Base-by-base conservation (phyloP, 305 asterid genomes). In the Ilex paraguariensis region DNA sequence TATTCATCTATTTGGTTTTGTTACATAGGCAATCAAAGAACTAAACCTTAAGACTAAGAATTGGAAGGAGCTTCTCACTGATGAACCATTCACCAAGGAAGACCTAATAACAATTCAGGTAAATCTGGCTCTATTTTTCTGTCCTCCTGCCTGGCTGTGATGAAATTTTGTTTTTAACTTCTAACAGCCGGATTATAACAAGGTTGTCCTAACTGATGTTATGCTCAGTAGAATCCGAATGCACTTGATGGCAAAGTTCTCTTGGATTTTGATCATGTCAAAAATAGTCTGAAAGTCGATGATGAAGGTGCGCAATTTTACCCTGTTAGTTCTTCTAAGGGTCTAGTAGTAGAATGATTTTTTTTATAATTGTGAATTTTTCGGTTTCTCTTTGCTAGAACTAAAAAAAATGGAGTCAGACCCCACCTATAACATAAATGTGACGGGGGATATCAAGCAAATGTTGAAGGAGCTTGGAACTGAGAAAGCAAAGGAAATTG, bases 31-130 rank as follows among this genome's bases (percentile, higher is more conserved):
- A 66, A 80, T 94, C 65, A 94, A 94, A 77, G 99, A 94, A 73
- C 75, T 94, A 70, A 94, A 94, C 79, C 71, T 94, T 63, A 93
- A 93, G 78, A 84, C 96, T 8, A 93, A 90, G 86, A 93, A 83
- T 77, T 88, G 96, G 99, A 94, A 88, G 69, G 99, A 94, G 86
- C 99, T 94, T 72, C 93, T 94, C 62, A 88, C 99, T 3, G 98
- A 94, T 60, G 99, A 90, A 72, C 89, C 98, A 63, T 94, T 94
- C 79, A 70, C 87, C 51, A 86, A 66, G 75, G 85, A 81, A 70
- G 96, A 90, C 80, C 69, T 94, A 56, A 81, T 94, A 70, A 88
- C 96, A 50, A 94, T 94, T 79, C 99, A 94, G 82, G 99, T 90
- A 70, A 65, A 60, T 52, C 65, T 42, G 44, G 56, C 59, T 54